These are phyloP conservation scores for Seiridium cupressi DNA, from an alignment of 2,329 filamentous ascomycete genomes.

Conservation along the genomic window DNA sequence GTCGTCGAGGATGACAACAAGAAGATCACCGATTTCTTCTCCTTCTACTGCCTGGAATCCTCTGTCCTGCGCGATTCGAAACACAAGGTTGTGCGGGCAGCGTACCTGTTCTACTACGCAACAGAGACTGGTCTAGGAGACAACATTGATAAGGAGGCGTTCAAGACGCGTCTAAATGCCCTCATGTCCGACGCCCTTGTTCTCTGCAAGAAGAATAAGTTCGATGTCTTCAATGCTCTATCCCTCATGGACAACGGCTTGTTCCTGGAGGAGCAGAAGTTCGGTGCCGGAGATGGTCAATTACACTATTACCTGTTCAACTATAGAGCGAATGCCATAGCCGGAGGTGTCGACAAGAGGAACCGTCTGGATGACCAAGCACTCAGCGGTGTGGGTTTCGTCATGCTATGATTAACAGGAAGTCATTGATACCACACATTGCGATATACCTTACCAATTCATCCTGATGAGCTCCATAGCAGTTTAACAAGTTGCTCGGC, in stretches of 20 bases:
- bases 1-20: conserved; percentile 76
- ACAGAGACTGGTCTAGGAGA: conserved; percentile 71
- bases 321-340: conserved; percentile 83
- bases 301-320: conserved; percentile 98
- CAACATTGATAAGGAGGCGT: conserved; percentile 51
- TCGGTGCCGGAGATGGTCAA: conserved; percentile 90
- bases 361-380: conserved; percentile 75
- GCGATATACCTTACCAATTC: too few relatives aligned
- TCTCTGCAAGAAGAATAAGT: conserved; percentile 77
- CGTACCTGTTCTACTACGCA: conserved; percentile 97
- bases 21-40: conserved; percentile 94
- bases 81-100: conserved; percentile 78
- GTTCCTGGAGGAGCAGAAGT: conserved; percentile 92
- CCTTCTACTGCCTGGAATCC: conserved; percentile 93
- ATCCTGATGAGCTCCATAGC: too few relatives aligned
- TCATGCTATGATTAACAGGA: conserved; percentile 60
- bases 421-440: neutral
- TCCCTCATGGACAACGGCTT: conserved; percentile 91
- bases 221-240: conserved; percentile 96
- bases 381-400: conserved; percentile 85
- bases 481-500: too few relatives aligned
- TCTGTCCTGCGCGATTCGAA: conserved; percentile 82
- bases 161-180: conserved; percentile 77
- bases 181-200: conserved; percentile 85
- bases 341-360: conserved; percentile 77